Base-by-base conservation (phyloP, 2,329 filamentous ascomycete genomes). In the Eurotiales sp. region DNA sequence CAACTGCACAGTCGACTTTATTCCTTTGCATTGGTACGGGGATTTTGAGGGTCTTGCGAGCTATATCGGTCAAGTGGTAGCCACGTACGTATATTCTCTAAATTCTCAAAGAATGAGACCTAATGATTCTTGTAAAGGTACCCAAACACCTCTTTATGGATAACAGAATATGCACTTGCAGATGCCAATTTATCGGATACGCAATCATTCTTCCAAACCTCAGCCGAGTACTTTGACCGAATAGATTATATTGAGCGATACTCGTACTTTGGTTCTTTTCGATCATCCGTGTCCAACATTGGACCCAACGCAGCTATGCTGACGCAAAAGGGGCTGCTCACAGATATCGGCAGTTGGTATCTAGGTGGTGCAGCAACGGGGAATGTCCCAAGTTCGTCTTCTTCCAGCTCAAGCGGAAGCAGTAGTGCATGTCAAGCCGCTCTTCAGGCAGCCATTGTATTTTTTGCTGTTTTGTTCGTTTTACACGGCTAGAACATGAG, bases 341-440 rank as follows among this genome's bases (percentile, higher is more conserved):
- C 50, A 30, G 50, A 52, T 41, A 52, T 52, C 22, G 50, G 50
- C 14, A 52, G 50, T 23, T 52, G 50, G 50, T 52, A 52, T 15
- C 23, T 52, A 10, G 50, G 50, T 8, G 50, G 50, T 43, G 44
- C 50, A 43, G 44, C 50, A 10, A 52, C 50, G 22, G 50, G 50
- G 7, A 48, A 52, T 12, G 29, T 21, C 4, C 50, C 50, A 15
- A 47, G 22, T 11, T 52, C 44, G 5, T 42, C 25, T 47, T 41
- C 29, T 11, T 47, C 50, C 3, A 27, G 43, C 25, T 30, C 29
- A 17, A 27, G 50, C 29, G 11, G 39, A 34, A 36, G 17, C 17
- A 25, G 8, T 46, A 46, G 32, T 41, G 30, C 23, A 23, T 44
- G 23, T 39, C 11, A 14, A 27, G 22, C 39, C 10, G 5, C 21